These are phyloP conservation scores for Cinnamomum micranthum DNA, from an alignment of 164 flowering plant genomes.

Conservation along the genomic window DNA sequence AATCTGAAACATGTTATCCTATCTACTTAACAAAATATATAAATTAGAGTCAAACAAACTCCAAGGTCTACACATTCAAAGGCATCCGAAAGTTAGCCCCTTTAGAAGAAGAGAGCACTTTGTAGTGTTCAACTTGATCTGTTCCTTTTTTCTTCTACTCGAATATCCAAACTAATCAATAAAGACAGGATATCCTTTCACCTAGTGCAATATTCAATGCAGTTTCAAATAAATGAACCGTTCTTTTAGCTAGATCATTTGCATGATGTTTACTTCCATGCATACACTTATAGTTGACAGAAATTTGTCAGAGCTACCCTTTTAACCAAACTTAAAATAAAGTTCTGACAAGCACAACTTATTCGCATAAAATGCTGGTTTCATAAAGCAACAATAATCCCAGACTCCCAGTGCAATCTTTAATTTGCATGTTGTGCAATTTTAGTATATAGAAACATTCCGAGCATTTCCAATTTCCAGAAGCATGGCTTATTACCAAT, in stretches of 20 bases:
- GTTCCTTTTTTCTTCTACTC: too few relatives aligned
- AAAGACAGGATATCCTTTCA: too few relatives aligned
- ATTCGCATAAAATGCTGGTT: not conserved
- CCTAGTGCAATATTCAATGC: too few relatives aligned
- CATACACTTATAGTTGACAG: not conserved
- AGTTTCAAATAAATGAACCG: not conserved
- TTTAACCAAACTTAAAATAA: not conserved
- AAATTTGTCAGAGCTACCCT: not conserved
- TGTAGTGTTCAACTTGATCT: too few relatives aligned
- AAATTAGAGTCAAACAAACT: not conserved
- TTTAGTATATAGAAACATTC: not conserved
- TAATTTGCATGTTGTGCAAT: not conserved
- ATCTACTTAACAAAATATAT: not conserved
- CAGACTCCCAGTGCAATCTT: not conserved
- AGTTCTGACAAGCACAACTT: not conserved
- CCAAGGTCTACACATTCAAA: not conserved
- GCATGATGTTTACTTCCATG: not conserved
- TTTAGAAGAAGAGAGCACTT: not conserved
- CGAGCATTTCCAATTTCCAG: slow-evolving; percentile 2
- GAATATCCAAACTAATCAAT: too few relatives aligned
- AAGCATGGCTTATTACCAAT: slow-evolving; percentile 56
- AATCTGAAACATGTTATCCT: not conserved
- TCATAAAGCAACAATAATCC: not conserved
- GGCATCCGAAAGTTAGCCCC: not conserved
- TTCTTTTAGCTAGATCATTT: not conserved